Conservation (phyloP, 2,329 filamentous ascomycete species). For the Cladosporium phlei region DNA sequence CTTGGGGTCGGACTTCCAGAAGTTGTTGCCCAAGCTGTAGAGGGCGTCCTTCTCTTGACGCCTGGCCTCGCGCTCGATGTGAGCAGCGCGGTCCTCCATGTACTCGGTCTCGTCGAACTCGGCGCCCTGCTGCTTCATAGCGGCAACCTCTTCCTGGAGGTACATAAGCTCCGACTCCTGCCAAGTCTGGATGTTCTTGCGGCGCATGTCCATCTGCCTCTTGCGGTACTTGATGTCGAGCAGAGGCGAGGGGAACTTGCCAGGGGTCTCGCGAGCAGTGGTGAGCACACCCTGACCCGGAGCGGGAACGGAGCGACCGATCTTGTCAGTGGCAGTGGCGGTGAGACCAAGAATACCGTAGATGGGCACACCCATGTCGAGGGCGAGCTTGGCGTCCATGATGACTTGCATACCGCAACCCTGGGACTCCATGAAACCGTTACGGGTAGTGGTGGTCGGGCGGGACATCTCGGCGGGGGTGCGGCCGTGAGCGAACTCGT, state of each 20-base stretch:
- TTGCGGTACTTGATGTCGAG: conserved; percentile 97
- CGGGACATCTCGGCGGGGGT: conserved; percentile 97
- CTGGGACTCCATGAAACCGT: conserved; percentile 99
- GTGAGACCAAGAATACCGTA: conserved; percentile 91
- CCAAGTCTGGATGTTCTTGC: conserved; percentile 93
- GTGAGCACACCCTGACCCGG: conserved; percentile 96
- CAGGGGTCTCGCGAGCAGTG: conserved; percentile 81
- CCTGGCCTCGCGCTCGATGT: conserved; percentile 82
- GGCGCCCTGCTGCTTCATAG: conserved; percentile 74
- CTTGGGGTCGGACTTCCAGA: conserved; percentile 93
- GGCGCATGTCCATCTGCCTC: conserved; percentile 88
- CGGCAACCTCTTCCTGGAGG: conserved; percentile 84
- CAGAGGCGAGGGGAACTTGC: conserved; percentile 91
- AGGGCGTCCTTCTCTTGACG: conserved; percentile 92
- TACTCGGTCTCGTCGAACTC: conserved; percentile 80
- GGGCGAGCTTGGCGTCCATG: conserved; percentile 91
- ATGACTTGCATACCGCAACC: conserved; percentile 97
- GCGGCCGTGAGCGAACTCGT: conserved; percentile 91
- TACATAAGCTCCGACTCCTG: conserved; percentile 92
- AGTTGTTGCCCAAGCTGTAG: conserved; percentile 91
- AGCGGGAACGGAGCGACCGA: conserved; percentile 92
- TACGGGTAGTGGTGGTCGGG: conserved; percentile 91
- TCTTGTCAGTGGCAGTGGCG: conserved; percentile 97
- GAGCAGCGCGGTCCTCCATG: conserved; percentile 73
- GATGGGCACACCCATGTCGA: conserved; percentile 98